Percentiles rank a stretch among this genome's conserved stretches.
These are phyloP conservation scores for Chalciporus pseudorubinellus DNA, from an alignment of 768 basidiomycete species.

Conservation along the genomic window DNA sequence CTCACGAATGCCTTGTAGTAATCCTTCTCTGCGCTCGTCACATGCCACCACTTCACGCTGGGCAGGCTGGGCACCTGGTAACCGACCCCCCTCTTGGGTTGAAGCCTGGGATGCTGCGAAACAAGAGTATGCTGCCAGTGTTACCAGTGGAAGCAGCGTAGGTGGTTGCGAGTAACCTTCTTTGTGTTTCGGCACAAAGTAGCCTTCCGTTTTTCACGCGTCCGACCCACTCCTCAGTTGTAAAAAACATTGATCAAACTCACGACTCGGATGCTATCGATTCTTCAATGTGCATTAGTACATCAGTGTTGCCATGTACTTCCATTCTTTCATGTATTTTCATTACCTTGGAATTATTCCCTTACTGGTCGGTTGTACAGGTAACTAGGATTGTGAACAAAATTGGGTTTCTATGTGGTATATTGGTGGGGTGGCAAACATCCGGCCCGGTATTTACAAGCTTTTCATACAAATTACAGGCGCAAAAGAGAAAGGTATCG, in stretches of 20 bases:
- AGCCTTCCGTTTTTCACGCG: background rate
- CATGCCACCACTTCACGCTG: slow-evolving; percentile 16
- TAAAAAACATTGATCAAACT: background rate
- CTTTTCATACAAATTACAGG: no score
- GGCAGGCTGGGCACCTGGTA: slow-evolving; percentile 27
- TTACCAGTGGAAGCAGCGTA: slow-evolving; percentile 35
- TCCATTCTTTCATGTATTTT: background rate
- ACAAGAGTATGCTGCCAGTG: slow-evolving; percentile 45
- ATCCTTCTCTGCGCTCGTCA: slow-evolving; percentile 23
- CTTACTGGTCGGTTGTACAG: background rate
- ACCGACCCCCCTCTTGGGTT: slow-evolving; percentile 38
- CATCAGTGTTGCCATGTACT: background rate
- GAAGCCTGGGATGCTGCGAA: slow-evolving; percentile 39
- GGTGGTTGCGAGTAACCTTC: slow-evolving; percentile 23
- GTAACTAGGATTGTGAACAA: background rate
- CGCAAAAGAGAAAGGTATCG: background rate
- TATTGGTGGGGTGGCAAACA: background rate
- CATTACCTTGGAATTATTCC: background rate
- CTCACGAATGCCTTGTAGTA: slow-evolving; percentile 19
- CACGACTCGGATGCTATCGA: background rate
- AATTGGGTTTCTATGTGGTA: background rate
- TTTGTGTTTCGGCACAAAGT: background rate
- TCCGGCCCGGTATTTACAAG: no score
- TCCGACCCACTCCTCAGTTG: background rate
- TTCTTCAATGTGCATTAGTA: background rate